Conservation (phyloP, 352 stramenopile genomes). For the Globisporangium emineosum region DNA sequence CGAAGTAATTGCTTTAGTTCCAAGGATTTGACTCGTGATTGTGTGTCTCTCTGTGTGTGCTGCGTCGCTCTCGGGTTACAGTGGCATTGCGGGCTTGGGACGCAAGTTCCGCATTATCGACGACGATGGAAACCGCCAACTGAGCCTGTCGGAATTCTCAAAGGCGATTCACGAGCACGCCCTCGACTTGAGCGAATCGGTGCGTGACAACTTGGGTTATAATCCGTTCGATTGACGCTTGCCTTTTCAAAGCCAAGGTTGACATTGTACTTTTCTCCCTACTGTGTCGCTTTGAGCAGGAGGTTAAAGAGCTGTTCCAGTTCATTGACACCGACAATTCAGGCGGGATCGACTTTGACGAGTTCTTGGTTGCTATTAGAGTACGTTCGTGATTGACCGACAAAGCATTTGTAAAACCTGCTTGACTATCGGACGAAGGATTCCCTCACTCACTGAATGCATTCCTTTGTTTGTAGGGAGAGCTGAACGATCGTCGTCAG, state of each 20-base stretch:
- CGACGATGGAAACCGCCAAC: slow-evolving; percentile 77
- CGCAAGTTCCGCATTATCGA: slow-evolving; percentile 90
- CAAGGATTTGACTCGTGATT: no score
- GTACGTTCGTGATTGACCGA: slow-evolving; percentile 18
- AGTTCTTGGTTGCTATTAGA: slow-evolving; percentile 64
- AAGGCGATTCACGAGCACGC: slow-evolving; percentile 75
- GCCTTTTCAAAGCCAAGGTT: no score
- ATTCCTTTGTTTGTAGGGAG: slow-evolving; percentile 20
- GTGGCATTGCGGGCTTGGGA: slow-evolving; percentile 67
- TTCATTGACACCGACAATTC: slow-evolving; percentile 85
- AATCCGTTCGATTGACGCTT: no score
- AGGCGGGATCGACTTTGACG: slow-evolving; percentile 68
- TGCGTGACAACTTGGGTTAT: slow-evolving; percentile 10
- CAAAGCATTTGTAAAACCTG: background rate
- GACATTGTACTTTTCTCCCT: slow-evolving; percentile 1
- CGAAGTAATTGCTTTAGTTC: no score
- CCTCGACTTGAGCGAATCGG: slow-evolving; percentile 44
- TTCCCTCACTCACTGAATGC: background rate
- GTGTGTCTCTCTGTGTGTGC: no score
- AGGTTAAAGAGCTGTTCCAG: slow-evolving; percentile 71
- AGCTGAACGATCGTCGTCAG: slow-evolving; percentile 43
- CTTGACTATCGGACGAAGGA: background rate
- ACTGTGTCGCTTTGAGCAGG: slow-evolving; percentile 17
- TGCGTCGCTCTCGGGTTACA: slow-evolving; percentile 1
- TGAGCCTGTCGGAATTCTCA: slow-evolving; percentile 72